phyloP scores from a whole-genome alignment of 805 yeast species.

The Candida insectalens region DNA sequence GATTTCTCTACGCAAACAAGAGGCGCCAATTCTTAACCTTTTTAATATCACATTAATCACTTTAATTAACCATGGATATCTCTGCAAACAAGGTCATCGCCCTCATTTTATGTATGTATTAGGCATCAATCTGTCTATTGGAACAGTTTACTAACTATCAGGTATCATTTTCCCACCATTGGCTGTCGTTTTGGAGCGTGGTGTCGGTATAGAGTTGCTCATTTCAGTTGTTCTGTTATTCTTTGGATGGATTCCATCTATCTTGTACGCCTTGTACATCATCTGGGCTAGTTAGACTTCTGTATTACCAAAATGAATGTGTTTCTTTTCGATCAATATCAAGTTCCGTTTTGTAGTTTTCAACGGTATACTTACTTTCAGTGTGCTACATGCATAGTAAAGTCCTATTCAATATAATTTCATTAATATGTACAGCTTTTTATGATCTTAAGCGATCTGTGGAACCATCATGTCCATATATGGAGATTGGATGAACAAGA shows the following conservation, averaged over 20 bases:
- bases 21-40: no score
- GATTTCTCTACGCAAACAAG: no score
- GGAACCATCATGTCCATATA: conserved; percentile 78
- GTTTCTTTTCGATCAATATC: not conserved
- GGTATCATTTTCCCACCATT: conserved; percentile 64
- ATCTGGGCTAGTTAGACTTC: conserved; percentile 21
- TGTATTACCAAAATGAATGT: not conserved
- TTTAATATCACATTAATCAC: no score
- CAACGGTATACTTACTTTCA: no score
- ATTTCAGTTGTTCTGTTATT: conserved; percentile 54
- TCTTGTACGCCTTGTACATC: conserved; percentile 64
- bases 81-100: conserved; percentile 13
- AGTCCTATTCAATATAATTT: not conserved
- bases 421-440: not conserved
- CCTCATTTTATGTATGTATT: conserved; percentile 15
- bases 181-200: conserved; percentile 64
- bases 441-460: conserved; percentile 29
- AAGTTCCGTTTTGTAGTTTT: no score
- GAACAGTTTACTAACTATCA: conserved; percentile 2
- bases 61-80: conserved; percentile 13
- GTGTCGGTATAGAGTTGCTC: conserved; percentile 54
- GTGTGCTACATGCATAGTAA: no score
- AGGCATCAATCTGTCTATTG: no score
- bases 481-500: conserved; percentile 67
- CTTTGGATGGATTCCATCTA: conserved; percentile 71